A percentile compares a stretch with the other conserved stretches of the same genome.
Conservation (phyloP, 176 grass and related monocot species). For the Tuctoria greenei region DNA sequence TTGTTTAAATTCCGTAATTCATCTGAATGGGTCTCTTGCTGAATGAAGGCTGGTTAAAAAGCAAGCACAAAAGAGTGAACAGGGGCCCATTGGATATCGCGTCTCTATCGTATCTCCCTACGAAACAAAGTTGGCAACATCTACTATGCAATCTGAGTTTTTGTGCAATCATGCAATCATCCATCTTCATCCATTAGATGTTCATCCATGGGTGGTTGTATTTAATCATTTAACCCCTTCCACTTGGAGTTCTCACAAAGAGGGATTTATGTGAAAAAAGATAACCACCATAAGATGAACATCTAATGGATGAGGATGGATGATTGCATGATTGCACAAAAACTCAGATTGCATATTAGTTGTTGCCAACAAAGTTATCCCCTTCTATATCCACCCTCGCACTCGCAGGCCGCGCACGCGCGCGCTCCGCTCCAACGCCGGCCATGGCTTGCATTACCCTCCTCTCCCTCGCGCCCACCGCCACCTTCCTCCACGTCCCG, state of each 20-base stretch:
- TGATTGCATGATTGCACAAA: no score
- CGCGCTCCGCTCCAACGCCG: constrained; percentile 26
- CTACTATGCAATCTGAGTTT: no score
- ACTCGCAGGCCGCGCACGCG: constrained; percentile 14
- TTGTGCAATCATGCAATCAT: no score
- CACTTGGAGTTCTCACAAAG: no score
- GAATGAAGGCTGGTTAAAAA: not conserved
- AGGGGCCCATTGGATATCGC: not conserved
- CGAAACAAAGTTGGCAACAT: not conserved
- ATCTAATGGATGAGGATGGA: no score
- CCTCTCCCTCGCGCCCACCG: constrained; percentile 39
- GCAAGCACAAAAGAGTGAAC: not conserved
- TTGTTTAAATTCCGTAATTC: no score
- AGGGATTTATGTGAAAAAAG: no score
- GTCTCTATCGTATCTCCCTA: constrained; percentile 13
- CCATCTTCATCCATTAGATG: no score
- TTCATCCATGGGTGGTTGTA: no score
- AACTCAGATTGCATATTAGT: no score
- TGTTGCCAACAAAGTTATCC: not conserved
- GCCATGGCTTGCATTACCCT: constrained; percentile 58
- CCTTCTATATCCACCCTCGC: constrained; percentile 39
- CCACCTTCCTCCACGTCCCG: constrained; percentile 40
- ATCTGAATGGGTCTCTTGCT: not conserved
- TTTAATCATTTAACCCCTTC: no score
- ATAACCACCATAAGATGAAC: no score